Percentiles rank a stretch among this genome's conserved stretches.
Conservation (phyloP, 2,329 filamentous ascomycete species). For the Fusarium marasasianum region DNA sequence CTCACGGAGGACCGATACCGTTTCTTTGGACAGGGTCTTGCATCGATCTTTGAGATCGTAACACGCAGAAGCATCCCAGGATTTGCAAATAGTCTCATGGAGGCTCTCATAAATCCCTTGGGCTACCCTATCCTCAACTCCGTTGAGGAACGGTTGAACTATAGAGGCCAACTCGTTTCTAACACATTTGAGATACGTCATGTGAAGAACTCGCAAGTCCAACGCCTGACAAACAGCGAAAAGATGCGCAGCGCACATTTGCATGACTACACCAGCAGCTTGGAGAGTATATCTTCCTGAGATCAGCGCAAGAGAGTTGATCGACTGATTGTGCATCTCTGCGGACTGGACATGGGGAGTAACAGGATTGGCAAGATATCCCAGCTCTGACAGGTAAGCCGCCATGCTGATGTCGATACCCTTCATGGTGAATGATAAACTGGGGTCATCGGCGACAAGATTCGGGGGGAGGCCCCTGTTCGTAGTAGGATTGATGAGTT, state of each 20-base stretch:
- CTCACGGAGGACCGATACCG: fast-evolving
- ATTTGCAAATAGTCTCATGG: too few relatives aligned
- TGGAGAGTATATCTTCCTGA: background rate
- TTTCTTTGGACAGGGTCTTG: background rate
- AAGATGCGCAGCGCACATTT: background rate
- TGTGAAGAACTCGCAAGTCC: background rate
- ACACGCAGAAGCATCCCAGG: background rate
- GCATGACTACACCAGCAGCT: background rate
- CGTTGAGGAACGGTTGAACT: fast-evolving
- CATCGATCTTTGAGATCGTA: background rate
- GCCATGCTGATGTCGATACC: background rate
- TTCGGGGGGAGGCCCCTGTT: background rate
- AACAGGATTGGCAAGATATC: background rate
- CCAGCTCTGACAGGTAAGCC: background rate
- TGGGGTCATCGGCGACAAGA: background rate
- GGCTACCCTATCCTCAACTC: fast-evolving
- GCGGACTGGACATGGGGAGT: background rate
- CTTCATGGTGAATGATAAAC: background rate
- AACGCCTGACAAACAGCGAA: background rate
- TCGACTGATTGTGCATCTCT: background rate
- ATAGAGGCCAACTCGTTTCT: background rate
- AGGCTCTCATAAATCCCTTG: background rate
- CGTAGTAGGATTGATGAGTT: background rate
- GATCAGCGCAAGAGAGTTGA: background rate
- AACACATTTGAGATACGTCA: background rate